Evolutionary conservation across 2,329 filamentous ascomycete species (phyloP), one percentile per base, ranked within the genome.

Genomic region (Stenocarpella maydis): DNA sequence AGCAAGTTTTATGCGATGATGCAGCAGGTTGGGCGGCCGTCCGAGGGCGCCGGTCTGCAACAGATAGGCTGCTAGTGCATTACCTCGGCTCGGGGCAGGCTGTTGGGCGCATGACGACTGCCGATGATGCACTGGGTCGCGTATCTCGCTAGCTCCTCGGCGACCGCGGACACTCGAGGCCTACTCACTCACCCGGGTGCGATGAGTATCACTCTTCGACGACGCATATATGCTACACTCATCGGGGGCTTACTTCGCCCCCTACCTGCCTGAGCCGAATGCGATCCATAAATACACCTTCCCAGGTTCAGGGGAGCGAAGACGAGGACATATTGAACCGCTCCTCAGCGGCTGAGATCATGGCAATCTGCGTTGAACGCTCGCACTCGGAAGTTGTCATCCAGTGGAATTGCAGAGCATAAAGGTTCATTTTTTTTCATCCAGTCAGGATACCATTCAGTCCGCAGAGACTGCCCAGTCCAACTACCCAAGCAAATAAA

Each of bases 1-100:
- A 55, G 54, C 45, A 47, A 58, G 41, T 37, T 52, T 68, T 68
- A 53, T 68, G 66, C 58, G 50, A 68, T 64, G 47, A 54, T 63
- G 66, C 66, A 64, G 37, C n/a, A 54, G 9, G 17, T 41, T 10
- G 24, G 19, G n/a, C 65, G 65, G 65, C 65, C 28, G 49, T 55
- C 65, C 65, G 65, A 67, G 65, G 65, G 53, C 28, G 52, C 65
- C 65, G 65, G 47, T 50, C n/a, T 21, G 41, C 28, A n/a, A 31
- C 24, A 37, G 10, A 28, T 49, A 24, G 28, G 34, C 9, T 63
- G 58, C 9, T 63, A 63, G 58, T 26, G 58, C 58, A 26, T 49
- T 63, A 63, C 58, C 58, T 63, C 41, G 58, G 58, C 43, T 26
- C 15, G 43, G 7, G 43, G 28, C 28, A 43, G 28, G 26, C 26